These are phyloP conservation scores for Fragilariopsis cylindrus DNA, from an alignment of 108 stramenopile species.

Conservation along the genomic window DNA sequence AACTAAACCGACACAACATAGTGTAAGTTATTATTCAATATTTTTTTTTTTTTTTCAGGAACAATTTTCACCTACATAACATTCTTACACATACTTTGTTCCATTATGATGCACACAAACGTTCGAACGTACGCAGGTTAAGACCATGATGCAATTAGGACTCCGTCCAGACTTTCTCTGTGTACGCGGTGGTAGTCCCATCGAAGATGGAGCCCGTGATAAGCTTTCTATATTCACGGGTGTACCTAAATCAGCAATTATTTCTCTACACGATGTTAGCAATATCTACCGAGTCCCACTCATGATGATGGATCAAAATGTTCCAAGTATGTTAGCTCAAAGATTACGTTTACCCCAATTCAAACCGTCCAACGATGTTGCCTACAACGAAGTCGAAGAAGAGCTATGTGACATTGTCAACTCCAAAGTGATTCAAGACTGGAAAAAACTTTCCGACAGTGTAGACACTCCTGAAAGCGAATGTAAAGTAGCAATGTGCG, in stretches of 20 bases:
- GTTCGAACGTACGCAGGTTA: neutral
- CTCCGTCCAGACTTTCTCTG: slow-evolving; percentile 93
- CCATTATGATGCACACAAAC: too few species aligned
- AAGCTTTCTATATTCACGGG: slow-evolving; percentile 97
- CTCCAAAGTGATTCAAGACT: slow-evolving; percentile 41
- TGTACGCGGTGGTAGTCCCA: slow-evolving; percentile 79
- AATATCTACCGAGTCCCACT: slow-evolving; percentile 99
- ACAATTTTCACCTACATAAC: too few species aligned
- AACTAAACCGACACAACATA: slow-evolving; percentile 99
- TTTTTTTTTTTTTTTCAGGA: too few species aligned
- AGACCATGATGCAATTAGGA: slow-evolving; percentile 92
- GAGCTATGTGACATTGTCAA: slow-evolving; percentile 6
- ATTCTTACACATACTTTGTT: too few species aligned
- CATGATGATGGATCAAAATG: slow-evolving; percentile 90
- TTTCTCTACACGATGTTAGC: slow-evolving; percentile 95
- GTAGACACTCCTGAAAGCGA: slow-evolving; percentile 72
- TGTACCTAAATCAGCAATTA: slow-evolving; percentile 77
- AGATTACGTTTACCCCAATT: slow-evolving; percentile 62
- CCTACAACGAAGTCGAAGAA: slow-evolving; percentile 31
- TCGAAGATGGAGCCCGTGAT: slow-evolving; percentile 72
- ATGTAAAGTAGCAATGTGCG: slow-evolving; percentile 91
- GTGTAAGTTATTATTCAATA: slow-evolving; percentile 42
- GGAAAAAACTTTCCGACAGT: slow-evolving; percentile 84
- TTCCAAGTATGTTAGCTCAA: slow-evolving; percentile 70
- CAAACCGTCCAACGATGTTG: slow-evolving; percentile 29